Base-by-base conservation (phyloP, 2,329 filamentous ascomycete genomes). In the Colletotrichum aenigma region DNA sequence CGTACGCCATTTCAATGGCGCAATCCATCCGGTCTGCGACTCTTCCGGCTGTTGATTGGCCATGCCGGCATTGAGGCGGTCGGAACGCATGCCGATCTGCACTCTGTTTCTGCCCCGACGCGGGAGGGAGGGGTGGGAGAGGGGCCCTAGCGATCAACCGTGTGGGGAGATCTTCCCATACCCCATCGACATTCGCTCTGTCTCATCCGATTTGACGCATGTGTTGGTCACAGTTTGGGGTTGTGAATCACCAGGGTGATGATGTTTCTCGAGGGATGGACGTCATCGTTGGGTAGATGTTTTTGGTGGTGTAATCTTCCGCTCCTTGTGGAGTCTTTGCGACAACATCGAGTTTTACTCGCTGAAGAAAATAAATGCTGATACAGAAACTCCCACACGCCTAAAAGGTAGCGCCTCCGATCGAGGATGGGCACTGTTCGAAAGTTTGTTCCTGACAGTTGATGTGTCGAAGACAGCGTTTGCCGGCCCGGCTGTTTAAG, bases 61-160 rank as follows among this genome's bases (percentile, higher is more conserved):
- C 21, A 48, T 21, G 64, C 16, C n/a, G 26, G 43, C 56, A 34
- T 64, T 48, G 26, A 58, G 26, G 70, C 34, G 56, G 56, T n/a
- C 16, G 64, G 43, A 30, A 60, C n/a, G 28, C 32, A 64, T 65
- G 73, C 70, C 58, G 73, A 73, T 75, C 64, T 52, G 70, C 43
- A 73, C 64, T 73, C 32, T 65, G 16, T 58, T 68, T 38, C 28
- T 62, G 43, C 48, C 28, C 30, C 26, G 21, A 65, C 60, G 10
- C 38, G 52, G 34, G 32, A 43, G 30, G 67, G 58, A 58, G 32
- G 56, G 60, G 56, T 43, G 38, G 64, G 18, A 48, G 32, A 48
- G 56, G 34, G 36, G 56, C 18, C 70, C 58, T 65, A 48, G 73
- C 34, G 56, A 64, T 13, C 18, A 21, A 67, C 30, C 26, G 70